Base-by-base conservation (phyloP, 1,284 basidiomycete genomes). In the Mycosarcoma maydis region DNA sequence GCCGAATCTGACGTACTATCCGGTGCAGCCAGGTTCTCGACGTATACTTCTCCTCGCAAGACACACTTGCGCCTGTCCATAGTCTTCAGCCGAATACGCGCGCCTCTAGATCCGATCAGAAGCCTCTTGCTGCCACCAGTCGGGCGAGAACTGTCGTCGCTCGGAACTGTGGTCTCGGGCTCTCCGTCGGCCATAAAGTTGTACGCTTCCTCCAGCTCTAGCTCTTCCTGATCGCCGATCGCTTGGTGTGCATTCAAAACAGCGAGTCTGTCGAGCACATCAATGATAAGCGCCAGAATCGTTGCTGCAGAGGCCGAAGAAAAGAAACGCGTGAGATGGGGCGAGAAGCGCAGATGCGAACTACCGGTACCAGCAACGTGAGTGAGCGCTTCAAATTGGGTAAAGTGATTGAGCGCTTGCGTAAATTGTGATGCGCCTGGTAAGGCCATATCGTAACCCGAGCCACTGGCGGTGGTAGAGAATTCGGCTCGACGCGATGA, bases 291-390 rank as follows among this genome's bases (percentile, higher is more conserved):
- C 10, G 19, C 22, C 6, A 72, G 57, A 27, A 81, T 62, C 4
- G 45, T 29, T 11, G 59, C 42, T n/a, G 76, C 61, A 1, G 68
- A 57, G 0, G 58, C 51, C 7, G 60, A 59, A 8, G 70, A 71
- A 48, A 78, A 79, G 73, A 80, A 78, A 39, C 80, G 71, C 33
- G 80, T 81, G 30, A 80, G 72, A 40, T 81, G 78, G 23, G 78
- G 73, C 22, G 69, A 68, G 61, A 79, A 76, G 33, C 76, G 67
- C 41, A 72, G 40, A 55, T 76, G 61, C 38, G 67, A 43, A 34
- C 56, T 61, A 29, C 52, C 56, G 2, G 44, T 39, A 2, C 46
- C 53, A 23, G 70, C 52, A 49, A 61, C 47, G 34, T 58, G 54
- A 1, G 62, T 60, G 32, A 71, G 68, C 43, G 68, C 57, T 27